A percentile compares a stretch with the other conserved stretches of the same genome.
Evolutionary conservation across 768 basidiomycete species (phyloP).

Genomic region (Lactifluus rugatus): DNA sequence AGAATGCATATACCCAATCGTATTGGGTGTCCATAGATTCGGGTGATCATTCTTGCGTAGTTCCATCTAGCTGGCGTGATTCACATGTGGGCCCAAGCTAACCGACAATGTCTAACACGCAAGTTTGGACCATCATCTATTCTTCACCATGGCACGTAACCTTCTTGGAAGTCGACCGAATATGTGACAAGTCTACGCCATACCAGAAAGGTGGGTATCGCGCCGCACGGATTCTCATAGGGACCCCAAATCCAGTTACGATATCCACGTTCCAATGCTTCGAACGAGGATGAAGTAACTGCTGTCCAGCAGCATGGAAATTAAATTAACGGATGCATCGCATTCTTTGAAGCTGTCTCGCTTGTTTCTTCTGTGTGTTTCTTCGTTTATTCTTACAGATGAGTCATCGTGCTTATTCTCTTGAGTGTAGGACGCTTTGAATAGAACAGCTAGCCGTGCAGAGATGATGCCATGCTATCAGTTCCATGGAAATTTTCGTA

Average conservation of each 20-base stretch:
- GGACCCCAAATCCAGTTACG: background rate
- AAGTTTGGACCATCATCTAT: background rate
- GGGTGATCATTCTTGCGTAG: background rate
- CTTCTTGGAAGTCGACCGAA: background rate
- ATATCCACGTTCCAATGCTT: background rate
- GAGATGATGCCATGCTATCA: background rate
- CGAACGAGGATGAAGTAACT: background rate
- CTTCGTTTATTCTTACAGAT: background rate
- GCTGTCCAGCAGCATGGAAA: background rate
- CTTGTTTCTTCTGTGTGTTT: background rate
- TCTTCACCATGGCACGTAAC: background rate
- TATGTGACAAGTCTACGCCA: background rate
- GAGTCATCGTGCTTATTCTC: background rate
- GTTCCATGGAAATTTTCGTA: background rate
- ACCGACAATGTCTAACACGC: background rate
- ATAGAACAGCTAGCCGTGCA: background rate
- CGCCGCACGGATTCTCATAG: background rate
- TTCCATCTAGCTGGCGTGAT: background rate
- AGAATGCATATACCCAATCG: background rate
- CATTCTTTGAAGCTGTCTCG: background rate
- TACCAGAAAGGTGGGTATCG: background rate
- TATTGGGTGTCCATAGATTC: background rate
- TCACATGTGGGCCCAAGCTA: background rate
- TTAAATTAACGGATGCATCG: background rate
- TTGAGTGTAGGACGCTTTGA: background rate